These are phyloP conservation scores for Globisporangium ultimum DNA, from an alignment of 352 stramenopile species.

Conservation along the genomic window DNA sequence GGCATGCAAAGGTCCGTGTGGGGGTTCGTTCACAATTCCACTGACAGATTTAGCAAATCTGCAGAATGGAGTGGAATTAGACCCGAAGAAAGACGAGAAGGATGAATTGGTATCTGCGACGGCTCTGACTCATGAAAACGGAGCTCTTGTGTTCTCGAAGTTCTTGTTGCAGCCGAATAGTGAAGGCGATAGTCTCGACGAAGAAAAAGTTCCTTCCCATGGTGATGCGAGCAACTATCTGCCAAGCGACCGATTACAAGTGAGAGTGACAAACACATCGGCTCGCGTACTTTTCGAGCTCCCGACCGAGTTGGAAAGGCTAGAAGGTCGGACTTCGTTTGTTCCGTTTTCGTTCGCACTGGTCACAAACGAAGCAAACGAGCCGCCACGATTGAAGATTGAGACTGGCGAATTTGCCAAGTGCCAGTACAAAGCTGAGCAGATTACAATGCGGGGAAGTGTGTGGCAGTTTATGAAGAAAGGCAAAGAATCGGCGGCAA, in stretches of 20 bases:
- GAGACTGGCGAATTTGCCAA: constrained; percentile 70
- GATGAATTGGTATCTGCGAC: constrained; percentile 11
- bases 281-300: constrained; percentile 66
- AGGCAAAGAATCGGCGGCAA: constrained; percentile 23
- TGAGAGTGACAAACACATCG: constrained; percentile 61
- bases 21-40: constrained; percentile 51
- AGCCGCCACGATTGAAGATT: constrained; percentile 41
- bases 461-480: constrained; percentile 46
- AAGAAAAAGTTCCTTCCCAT: constrained; percentile 1
- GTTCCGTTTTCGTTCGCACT: constrained; percentile 52
- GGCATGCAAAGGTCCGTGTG: constrained; percentile 59
- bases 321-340: constrained; percentile 38
- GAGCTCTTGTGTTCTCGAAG: constrained; percentile 51
- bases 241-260: constrained; percentile 41
- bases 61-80: background rate
- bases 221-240: constrained; percentile 9
- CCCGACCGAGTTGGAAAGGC: constrained; percentile 30
- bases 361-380: constrained; percentile 33
- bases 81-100: background rate
- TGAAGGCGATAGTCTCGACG: constrained; percentile 5
- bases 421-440: constrained; percentile 61
- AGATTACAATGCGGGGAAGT: constrained; percentile 41
- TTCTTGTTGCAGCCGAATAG: constrained; percentile 31
- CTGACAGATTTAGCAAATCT: constrained; percentile 45
- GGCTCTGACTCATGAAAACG: constrained; percentile 54